Percentiles rank a stretch among this genome's conserved stretches.
These are phyloP conservation scores for Penicillium psychrosexuale DNA, from an alignment of 2,329 filamentous ascomycete species.

Conservation along the genomic window DNA sequence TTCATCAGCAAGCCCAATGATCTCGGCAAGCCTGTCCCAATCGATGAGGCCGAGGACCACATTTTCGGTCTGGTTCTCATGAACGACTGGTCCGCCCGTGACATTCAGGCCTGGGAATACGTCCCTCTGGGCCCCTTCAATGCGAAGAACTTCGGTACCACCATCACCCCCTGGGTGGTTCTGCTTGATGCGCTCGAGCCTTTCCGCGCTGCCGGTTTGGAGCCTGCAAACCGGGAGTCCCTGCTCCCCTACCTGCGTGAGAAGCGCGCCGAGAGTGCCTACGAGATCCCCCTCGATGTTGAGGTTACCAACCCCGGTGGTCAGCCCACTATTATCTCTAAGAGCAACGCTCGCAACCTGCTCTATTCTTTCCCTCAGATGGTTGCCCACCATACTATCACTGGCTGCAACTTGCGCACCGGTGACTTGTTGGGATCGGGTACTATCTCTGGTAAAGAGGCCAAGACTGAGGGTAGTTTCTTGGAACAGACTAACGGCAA, in stretches of 20 bases:
- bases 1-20: conserved; percentile 66
- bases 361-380: conserved; percentile 83
- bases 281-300: conserved; percentile 67
- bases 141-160: conserved; percentile 77
- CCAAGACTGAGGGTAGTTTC: conserved; percentile 63
- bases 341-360: conserved; percentile 62
- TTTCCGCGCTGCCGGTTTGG: conserved; percentile 56
- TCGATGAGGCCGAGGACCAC: conserved; percentile 64
- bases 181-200: conserved; percentile 71
- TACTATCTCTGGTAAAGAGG: conserved; percentile 66
- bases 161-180: conserved; percentile 76
- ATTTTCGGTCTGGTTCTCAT: conserved; percentile 78
- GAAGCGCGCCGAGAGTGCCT: conserved; percentile 55
- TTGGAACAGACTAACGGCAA: conserved; percentile 73
- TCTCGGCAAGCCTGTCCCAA: conserved; percentile 61
- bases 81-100: conserved; percentile 84
- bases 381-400: conserved; percentile 74
- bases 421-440: conserved; percentile 76
- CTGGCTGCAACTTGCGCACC: conserved; percentile 69
- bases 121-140: conserved; percentile 79
- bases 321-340: conserved; percentile 56
- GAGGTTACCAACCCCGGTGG: conserved; percentile 50
- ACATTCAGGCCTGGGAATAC: conserved; percentile 83
- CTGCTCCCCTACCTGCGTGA: conserved; percentile 65
- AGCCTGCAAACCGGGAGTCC: conserved; percentile 50